phyloP scores from a whole-genome alignment of 352 stramenopile species.

The Phytophthora sp. region DNA sequence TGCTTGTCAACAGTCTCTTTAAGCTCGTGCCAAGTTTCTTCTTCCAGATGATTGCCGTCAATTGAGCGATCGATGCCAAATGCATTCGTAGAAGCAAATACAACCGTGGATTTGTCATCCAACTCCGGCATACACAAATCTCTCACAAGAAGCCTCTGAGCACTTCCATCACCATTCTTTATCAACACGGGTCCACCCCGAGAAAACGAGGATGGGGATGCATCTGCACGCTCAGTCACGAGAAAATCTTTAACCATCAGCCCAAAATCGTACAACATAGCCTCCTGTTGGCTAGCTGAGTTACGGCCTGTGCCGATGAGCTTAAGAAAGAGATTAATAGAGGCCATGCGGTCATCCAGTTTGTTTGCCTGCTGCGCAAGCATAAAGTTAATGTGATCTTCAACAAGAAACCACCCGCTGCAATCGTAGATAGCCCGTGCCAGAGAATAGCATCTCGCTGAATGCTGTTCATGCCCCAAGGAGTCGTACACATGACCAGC shows the following conservation, averaged over 20 bases:
- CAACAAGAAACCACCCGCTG: constrained; percentile 84
- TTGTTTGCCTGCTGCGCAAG: constrained; percentile 83
- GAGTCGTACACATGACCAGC: constrained; percentile 86
- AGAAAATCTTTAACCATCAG: constrained; percentile 85
- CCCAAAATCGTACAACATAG: constrained; percentile 84
- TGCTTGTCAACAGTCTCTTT: constrained; percentile 65
- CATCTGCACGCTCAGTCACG: constrained; percentile 38
- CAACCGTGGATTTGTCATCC: constrained; percentile 81
- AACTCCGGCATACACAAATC: constrained; percentile 84
- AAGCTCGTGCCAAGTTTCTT: constrained; percentile 67
- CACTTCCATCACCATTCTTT: constrained; percentile 34
- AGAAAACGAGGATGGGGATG: constrained; percentile 15
- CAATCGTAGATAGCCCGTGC: constrained; percentile 81
- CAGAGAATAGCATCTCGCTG: constrained; percentile 81
- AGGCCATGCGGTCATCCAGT: constrained; percentile 76
- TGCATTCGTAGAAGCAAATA: constrained; percentile 81
- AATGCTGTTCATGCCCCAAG: constrained; percentile 72
- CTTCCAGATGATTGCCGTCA: constrained; percentile 64
- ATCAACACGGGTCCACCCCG: constrained; percentile 32
- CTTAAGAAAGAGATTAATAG: constrained; percentile 87
- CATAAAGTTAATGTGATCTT: constrained; percentile 91
- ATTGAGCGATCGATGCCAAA: constrained; percentile 73
- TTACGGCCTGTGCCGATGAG: constrained; percentile 84
- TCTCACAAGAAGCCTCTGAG: constrained; percentile 70
- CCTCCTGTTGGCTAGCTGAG: constrained; percentile 83